A percentile compares a stretch with the other conserved stretches of the same genome.
phyloP scores from a whole-genome alignment of 441 rosid species.

The Codiaeum variegatum region DNA sequence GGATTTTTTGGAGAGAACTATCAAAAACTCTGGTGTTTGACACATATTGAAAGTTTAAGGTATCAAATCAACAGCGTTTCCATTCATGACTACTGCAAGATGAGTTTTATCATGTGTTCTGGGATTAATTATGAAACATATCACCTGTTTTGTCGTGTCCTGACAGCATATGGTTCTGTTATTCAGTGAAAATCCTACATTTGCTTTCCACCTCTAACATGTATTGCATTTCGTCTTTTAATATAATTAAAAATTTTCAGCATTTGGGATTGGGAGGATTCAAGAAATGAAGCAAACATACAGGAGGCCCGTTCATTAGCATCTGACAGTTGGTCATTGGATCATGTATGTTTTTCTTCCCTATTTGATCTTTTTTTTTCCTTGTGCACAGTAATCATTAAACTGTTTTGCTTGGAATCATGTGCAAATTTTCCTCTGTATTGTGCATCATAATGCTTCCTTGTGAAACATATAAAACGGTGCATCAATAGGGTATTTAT shows the following conservation, averaged over 20 bases:
- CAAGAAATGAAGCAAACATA: slow-evolving; percentile 50
- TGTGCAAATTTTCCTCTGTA: neutral
- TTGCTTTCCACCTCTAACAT: neutral
- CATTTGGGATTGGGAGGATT: slow-evolving; percentile 80
- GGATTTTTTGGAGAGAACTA: slow-evolving; percentile 67
- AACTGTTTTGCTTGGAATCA: neutral
- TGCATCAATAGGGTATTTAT: neutral
- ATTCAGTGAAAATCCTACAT: neutral
- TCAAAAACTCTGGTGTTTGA: slow-evolving; percentile 86
- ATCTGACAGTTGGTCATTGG: slow-evolving; percentile 66
- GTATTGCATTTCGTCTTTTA: neutral
- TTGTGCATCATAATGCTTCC: neutral
- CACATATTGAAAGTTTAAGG: slow-evolving; percentile 92
- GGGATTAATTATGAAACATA: neutral
- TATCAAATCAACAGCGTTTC: slow-evolving; percentile 21
- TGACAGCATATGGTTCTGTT: neutral
- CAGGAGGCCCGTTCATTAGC: slow-evolving; percentile 80
- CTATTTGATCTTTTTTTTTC: neutral
- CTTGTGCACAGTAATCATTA: neutral
- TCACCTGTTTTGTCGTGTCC: neutral
- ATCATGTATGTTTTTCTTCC: slow-evolving; percentile 44
- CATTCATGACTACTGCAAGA: neutral
- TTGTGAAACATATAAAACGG: neutral
- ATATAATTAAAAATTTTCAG: slow-evolving; percentile 28
- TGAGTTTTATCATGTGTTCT: neutral